Conservation (phyloP, 768 basidiomycete genomes). For the Baorangia bicolor region DNA sequence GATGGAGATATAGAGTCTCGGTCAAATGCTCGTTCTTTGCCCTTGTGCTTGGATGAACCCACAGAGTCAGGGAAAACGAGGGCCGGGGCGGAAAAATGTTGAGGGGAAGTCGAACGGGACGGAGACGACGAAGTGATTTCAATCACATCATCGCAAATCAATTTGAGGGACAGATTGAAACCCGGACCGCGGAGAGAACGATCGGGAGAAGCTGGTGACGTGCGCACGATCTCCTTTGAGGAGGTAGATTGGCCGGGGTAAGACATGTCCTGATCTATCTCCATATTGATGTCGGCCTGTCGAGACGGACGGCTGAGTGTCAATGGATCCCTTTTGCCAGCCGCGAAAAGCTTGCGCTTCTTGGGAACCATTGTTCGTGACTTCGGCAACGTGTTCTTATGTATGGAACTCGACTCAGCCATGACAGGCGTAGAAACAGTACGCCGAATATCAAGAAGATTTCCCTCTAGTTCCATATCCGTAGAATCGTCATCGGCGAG, state of each 20-base stretch:
- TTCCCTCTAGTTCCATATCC: slow-evolving; percentile 66
- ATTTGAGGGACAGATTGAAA: slow-evolving; percentile 22
- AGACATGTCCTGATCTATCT: slow-evolving; percentile 47
- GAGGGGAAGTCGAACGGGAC: slow-evolving; percentile 16
- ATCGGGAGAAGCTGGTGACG: slow-evolving; percentile 18
- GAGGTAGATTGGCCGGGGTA: slow-evolving; percentile 3
- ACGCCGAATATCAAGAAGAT: slow-evolving; percentile 47
- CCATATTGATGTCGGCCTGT: slow-evolving; percentile 49
- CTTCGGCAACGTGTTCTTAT: slow-evolving; percentile 43
- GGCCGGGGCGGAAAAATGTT: not conserved
- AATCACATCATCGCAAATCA: slow-evolving; percentile 26
- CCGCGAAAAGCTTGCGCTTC: slow-evolving; percentile 14
- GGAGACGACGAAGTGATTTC: slow-evolving; percentile 34
- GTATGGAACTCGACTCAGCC: slow-evolving; percentile 31
- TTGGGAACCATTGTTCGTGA: slow-evolving; percentile 42
- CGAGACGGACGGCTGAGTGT: slow-evolving; percentile 44
- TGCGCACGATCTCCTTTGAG: slow-evolving; percentile 1
- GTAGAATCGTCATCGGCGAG: slow-evolving; percentile 65
- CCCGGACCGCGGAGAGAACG: not conserved
- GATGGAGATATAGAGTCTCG: not conserved
- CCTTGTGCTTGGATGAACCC: slow-evolving; percentile 2
- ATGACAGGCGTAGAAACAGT: slow-evolving; percentile 48
- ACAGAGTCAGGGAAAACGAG: not conserved
- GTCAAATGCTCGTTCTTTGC: slow-evolving; percentile 11
- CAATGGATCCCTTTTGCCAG: slow-evolving; percentile 26